A percentile compares a stretch with the other conserved stretches of the same genome.
phyloP scores from a whole-genome alignment of 2,329 filamentous ascomycete genomes.

The Pseudogymnoascus sp. region DNA sequence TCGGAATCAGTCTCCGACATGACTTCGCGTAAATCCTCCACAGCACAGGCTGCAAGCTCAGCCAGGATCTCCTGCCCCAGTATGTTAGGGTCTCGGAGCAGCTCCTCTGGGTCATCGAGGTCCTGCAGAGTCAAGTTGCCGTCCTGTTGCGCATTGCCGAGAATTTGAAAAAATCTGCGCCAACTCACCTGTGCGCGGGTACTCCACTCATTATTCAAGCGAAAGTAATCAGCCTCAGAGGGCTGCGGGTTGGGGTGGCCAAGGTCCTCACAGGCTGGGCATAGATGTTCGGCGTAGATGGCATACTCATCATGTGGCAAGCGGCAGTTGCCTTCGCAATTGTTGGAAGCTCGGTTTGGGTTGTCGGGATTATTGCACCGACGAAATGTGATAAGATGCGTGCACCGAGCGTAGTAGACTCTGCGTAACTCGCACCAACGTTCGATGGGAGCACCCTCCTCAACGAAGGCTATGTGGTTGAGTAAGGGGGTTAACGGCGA shows the following conservation, averaged over 20 bases:
- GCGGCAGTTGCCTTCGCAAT: background rate
- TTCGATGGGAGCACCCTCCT: background rate
- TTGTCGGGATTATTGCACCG: background rate
- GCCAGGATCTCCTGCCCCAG: background rate
- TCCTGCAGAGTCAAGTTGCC: background rate
- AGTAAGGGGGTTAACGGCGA: background rate
- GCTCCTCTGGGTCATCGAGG: background rate
- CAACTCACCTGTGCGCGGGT: background rate
- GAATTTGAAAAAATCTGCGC: background rate
- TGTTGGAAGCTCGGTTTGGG: background rate
- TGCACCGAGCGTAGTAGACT: background rate
- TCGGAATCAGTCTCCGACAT: too few species aligned
- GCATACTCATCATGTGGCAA: background rate
- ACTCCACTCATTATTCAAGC: background rate
- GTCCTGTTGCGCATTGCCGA: background rate
- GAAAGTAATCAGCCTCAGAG: background rate
- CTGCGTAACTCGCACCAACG: background rate
- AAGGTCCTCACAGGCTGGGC: background rate
- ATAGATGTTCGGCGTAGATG: background rate
- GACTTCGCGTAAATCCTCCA: background rate
- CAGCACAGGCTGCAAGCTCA: background rate
- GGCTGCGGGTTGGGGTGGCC: background rate
- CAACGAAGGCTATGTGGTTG: background rate
- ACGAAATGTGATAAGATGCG: background rate
- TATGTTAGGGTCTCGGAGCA: background rate